Conservation (phyloP, 352 stramenopile genomes). For the Pythium oligandrum region DNA sequence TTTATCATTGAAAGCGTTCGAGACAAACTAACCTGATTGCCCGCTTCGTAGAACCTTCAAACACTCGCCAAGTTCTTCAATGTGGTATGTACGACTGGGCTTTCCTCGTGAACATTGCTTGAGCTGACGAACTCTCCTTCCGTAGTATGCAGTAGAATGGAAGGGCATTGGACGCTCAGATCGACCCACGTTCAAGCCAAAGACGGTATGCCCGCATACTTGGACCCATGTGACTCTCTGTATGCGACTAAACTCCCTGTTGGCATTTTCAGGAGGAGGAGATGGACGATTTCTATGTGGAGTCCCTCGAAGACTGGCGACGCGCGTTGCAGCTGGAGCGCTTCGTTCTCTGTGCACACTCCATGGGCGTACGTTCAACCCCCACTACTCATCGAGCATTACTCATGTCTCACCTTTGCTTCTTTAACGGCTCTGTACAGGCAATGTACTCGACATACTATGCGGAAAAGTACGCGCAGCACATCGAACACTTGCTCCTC, state of each 20-base stretch:
- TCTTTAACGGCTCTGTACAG: conserved; percentile 14
- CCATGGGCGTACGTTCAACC: conserved; percentile 58
- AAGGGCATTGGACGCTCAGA: conserved; percentile 73
- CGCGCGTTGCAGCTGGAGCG: conserved; percentile 59
- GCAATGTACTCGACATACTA: conserved; percentile 81
- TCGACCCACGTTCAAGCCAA: conserved; percentile 51
- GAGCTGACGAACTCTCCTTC: background rate
- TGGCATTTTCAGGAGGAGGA: conserved; percentile 40
- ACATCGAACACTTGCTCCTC: conserved; percentile 71
- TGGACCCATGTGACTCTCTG: background rate
- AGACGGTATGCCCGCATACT: conserved; percentile 22
- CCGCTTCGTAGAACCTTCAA: conserved; percentile 55
- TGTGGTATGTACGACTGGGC: conserved; percentile 39
- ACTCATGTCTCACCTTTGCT: background rate
- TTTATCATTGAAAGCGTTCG: background rate
- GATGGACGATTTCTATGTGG: conserved; percentile 76
- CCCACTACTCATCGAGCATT: background rate
- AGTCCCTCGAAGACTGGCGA: conserved; percentile 74
- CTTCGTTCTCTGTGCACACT: conserved; percentile 74
- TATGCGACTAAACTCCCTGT: no score
- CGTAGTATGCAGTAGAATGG: conserved; percentile 79
- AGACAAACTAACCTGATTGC: background rate
- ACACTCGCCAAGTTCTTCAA: conserved; percentile 73
- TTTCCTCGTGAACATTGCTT: background rate
- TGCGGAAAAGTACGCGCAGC: conserved; percentile 59